Evolutionary conservation across 2,329 filamentous ascomycete genomes (phyloP), one percentile per base, ranked within the genome.

Genomic region (Tolypocladium tropicale): DNA sequence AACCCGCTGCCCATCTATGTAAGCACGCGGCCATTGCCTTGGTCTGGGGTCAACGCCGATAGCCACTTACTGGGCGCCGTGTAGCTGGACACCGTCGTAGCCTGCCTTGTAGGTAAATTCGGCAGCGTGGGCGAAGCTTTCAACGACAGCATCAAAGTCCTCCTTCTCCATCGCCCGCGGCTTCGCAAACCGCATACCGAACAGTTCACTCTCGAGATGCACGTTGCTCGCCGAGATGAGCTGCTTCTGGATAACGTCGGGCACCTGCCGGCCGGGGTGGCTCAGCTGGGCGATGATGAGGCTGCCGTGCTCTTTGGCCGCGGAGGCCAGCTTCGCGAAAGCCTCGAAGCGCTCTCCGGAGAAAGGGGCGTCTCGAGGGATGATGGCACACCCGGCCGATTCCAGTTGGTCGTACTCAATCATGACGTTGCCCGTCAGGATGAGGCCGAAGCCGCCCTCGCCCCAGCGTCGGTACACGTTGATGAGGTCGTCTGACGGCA

Each of bases 381-480:
- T 80, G 63, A 88, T 82, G 0, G 72, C 70, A 65, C 85, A 83
- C 10, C 82, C 82, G 2, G 76, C 63, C 6, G 73, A 74, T 60
- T 84, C 81, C 2, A 85, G 68, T 54, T 82, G 76, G 53, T 83
- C 80, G 59, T 78, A 81, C 52, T 84, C 80, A 49, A 86, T 75
- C 77, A 85, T 83, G 57, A 85, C 72, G 67, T 88, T 88, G 48
- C 84, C 84, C 0, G 81, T 83, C 1, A 85, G 66, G 57, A 85
- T 80, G 30, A 81, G 61, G 12, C 83, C 82, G 51, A 75, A 74
- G 14, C 69, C 74, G 28, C 79, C 80, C 61, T 83, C 77, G 2
- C 84, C 84, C 82, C 83, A 88, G 21, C 65, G 54, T 52, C 76
- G 72, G 68, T 87, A 87, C 43, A 83, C 70, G 34, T 83, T 79